phyloP scores from a whole-genome alignment of 345 rosid species.

The Populus simonii region DNA sequence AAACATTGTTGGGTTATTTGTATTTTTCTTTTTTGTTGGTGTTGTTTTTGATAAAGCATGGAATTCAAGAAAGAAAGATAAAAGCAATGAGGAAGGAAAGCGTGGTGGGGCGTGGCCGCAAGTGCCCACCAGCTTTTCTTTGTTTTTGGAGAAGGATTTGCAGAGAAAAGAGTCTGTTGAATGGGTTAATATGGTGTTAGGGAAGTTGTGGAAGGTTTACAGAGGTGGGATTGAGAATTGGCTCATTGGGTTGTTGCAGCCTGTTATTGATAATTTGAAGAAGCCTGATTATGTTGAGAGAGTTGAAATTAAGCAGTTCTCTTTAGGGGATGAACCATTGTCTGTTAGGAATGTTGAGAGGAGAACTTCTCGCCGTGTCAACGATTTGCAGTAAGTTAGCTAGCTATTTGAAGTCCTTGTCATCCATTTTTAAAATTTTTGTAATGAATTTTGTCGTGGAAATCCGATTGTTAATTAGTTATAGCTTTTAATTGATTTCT shows the following conservation, averaged over 20 bases:
- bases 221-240: slow-evolving; percentile 91
- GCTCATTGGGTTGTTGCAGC: slow-evolving; percentile 85
- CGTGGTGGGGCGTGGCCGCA: slow-evolving; percentile 60
- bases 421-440: background rate
- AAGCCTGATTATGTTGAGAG: slow-evolving; percentile 94
- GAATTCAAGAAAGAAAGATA: slow-evolving; percentile 60
- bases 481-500: background rate
- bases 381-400: slow-evolving; percentile 87
- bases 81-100: slow-evolving; percentile 26
- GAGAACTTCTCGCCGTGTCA: slow-evolving; percentile 82
- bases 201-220: slow-evolving; percentile 93
- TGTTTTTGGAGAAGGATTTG: slow-evolving; percentile 91
- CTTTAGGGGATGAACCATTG: slow-evolving; percentile 90
- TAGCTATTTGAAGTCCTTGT: background rate
- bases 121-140: slow-evolving; percentile 78
- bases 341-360: slow-evolving; percentile 95
- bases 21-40: slow-evolving; percentile 88
- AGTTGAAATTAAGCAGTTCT: slow-evolving; percentile 89
- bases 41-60: slow-evolving; percentile 85
- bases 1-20: slow-evolving; percentile 59
- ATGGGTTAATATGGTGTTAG: slow-evolving; percentile 99
- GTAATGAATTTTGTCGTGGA: background rate
- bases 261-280: slow-evolving; percentile 88
- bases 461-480: background rate
- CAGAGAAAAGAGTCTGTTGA: slow-evolving; percentile 96